Evolutionary conservation across 1,284 basidiomycete species (phyloP).

Genomic region (Rhodotorula sp.): DNA sequence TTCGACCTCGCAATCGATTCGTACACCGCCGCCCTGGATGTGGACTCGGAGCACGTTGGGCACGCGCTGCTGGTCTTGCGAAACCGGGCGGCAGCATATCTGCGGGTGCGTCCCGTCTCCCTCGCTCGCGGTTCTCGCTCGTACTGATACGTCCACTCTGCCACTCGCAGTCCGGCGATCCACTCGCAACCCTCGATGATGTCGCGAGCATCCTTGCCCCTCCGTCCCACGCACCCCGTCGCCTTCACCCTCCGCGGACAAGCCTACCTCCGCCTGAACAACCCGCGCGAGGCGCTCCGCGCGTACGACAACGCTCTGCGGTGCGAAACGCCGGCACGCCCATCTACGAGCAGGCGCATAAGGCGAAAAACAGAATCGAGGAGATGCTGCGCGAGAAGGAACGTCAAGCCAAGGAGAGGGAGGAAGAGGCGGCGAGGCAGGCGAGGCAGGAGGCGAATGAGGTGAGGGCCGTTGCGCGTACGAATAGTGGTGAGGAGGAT

Average conservation of each 20-base stretch:
- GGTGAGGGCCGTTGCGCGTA: too few relatives aligned
- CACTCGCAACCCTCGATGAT: neutral
- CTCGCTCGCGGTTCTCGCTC: neutral
- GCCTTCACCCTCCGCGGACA: neutral
- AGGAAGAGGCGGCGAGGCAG: neutral
- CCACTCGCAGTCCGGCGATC: neutral
- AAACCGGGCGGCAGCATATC: slow-evolving; percentile 77
- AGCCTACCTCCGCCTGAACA: neutral
- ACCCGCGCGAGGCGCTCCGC: neutral
- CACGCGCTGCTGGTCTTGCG: slow-evolving; percentile 76
- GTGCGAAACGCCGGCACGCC: neutral
- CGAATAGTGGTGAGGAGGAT: too few relatives aligned
- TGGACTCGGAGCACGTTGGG: slow-evolving; percentile 51
- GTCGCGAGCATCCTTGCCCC: neutral
- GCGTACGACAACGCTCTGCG: neutral
- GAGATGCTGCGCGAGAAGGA: neutral
- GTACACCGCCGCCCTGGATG: slow-evolving; percentile 68
- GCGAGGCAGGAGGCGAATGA: neutral
- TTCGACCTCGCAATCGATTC: slow-evolving; percentile 66
- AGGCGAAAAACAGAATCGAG: too few relatives aligned
- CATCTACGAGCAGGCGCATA: neutral
- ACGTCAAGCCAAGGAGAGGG: neutral
- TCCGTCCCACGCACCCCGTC: neutral
- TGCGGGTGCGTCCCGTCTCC: slow-evolving; percentile 60
- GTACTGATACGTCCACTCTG: neutral